Conservation (phyloP, 73 alveolate genomes). For the Uronychia binucleata region DNA sequence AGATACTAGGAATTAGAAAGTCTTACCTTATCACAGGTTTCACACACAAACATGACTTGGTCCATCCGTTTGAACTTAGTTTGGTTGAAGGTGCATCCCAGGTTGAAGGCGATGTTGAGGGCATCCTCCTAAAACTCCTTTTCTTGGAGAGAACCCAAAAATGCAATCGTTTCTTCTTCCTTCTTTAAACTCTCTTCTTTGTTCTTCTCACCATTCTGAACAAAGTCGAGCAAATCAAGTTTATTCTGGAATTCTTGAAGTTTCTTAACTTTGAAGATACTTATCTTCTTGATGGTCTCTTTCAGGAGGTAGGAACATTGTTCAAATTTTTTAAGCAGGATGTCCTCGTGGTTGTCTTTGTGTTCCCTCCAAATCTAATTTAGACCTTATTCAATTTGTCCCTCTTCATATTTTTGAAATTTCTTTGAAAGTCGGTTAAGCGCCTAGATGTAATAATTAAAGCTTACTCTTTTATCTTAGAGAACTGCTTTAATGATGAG, state of each 20-base stretch:
- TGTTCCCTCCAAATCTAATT: neutral
- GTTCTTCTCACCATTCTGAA: too few relatives aligned
- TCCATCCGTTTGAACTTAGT: neutral
- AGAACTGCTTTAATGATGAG: neutral
- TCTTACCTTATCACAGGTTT: neutral
- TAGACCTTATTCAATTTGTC: too few relatives aligned
- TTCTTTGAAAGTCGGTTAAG: neutral
- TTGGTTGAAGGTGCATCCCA: conserved; percentile 17
- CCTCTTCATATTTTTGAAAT: neutral
- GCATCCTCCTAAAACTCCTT: neutral
- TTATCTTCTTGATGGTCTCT: neutral
- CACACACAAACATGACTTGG: neutral
- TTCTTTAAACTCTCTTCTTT: too few relatives aligned
- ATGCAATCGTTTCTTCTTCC: too few relatives aligned
- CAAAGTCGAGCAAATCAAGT: too few relatives aligned
- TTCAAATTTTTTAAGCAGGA: neutral
- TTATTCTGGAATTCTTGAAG: too few relatives aligned
- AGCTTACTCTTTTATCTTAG: conserved; percentile 3
- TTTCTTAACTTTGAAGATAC: neutral
- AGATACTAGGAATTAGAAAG: neutral
- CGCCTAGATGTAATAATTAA: neutral
- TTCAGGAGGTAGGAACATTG: neutral
- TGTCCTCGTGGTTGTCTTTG: neutral
- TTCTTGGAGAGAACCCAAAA: too few relatives aligned
- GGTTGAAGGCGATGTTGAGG: neutral